Evolutionary conservation across 2,329 filamentous ascomycete genomes (phyloP).

Genomic region (Fusarium proliferatum): DNA sequence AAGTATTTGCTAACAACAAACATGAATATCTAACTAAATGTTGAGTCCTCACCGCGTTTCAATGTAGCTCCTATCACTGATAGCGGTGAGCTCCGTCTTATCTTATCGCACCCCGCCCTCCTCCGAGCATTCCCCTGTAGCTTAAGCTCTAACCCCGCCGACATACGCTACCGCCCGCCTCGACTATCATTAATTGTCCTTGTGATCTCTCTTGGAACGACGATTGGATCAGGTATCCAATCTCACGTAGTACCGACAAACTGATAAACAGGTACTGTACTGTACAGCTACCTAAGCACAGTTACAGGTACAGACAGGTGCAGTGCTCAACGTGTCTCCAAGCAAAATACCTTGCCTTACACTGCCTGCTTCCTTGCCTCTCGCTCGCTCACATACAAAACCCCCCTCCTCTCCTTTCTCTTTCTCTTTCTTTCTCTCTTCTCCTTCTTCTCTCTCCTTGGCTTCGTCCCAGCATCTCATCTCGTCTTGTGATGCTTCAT

Average conservation of each 20-base stretch:
- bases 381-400: constrained; percentile 30
- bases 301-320: neutral
- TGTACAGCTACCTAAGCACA: neutral
- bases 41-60: constrained; percentile 36
- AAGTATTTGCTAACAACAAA: neutral
- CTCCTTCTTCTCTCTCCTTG: constrained; percentile 39
- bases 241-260: constrained; percentile 29
- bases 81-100: constrained; percentile 47
- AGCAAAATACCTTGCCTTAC: neutral
- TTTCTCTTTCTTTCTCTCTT: constrained; percentile 25
- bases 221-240: constrained; percentile 12
- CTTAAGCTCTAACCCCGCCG: constrained; percentile 37
- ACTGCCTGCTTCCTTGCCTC: neutral
- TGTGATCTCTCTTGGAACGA: constrained; percentile 34
- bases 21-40: neutral
- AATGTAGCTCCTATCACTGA: constrained; percentile 6
- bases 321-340: constrained; percentile 21
- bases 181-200: constrained; percentile 10
- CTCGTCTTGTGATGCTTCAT: constrained; percentile 35
- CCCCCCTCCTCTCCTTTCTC: constrained; percentile 20
- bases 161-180: constrained; percentile 16
- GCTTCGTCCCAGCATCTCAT: constrained; percentile 43
- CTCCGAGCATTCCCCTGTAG: constrained; percentile 33
- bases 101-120: constrained; percentile 45
- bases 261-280: constrained; percentile 17